These are phyloP conservation scores for Dactylellina parvicollis DNA, from an alignment of 2,329 filamentous ascomycete genomes.

Conservation along the genomic window DNA sequence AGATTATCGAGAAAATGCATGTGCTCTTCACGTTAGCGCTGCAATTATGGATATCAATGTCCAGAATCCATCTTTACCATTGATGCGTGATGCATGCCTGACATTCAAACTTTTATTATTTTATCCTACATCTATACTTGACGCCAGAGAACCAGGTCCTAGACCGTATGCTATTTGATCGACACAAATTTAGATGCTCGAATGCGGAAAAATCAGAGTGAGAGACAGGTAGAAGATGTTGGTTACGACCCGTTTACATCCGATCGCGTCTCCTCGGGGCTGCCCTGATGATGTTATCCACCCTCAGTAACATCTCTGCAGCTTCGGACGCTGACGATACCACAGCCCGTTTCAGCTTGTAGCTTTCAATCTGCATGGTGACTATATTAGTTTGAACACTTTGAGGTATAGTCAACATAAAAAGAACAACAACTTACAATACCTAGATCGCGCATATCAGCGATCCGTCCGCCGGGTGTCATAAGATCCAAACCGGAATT, in stretches of 20 bases:
- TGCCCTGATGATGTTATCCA: slow-evolving; percentile 97
- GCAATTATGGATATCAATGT: too few relatives aligned
- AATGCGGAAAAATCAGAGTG: not conserved
- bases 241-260: slow-evolving; percentile 36
- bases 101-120: slow-evolving; percentile 20
- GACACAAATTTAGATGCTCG: slow-evolving; percentile 9
- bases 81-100: slow-evolving; percentile 19
- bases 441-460: slow-evolving; percentile 93
- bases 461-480: slow-evolving; percentile 88
- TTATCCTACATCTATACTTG: slow-evolving; percentile 50
- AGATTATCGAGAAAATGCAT: slow-evolving; percentile 4
- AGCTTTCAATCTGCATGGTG: slow-evolving; percentile 78
- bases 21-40: not conserved
- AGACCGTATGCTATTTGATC: slow-evolving; percentile 41
- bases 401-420: not conserved
- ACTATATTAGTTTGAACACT: not conserved
- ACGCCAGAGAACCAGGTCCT: slow-evolving; percentile 41
- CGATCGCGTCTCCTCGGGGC: slow-evolving; percentile 77
- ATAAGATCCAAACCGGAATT: slow-evolving; percentile 90
- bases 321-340: slow-evolving; percentile 96
- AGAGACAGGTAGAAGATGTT: not conserved
- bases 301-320: slow-evolving; percentile 91
- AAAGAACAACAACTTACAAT: slow-evolving; percentile 64
- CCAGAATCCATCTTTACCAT: too few relatives aligned
- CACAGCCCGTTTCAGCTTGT: slow-evolving; percentile 98